Base-by-base conservation (phyloP, 352 stramenopile genomes). In the Pythium periplocum region DNA sequence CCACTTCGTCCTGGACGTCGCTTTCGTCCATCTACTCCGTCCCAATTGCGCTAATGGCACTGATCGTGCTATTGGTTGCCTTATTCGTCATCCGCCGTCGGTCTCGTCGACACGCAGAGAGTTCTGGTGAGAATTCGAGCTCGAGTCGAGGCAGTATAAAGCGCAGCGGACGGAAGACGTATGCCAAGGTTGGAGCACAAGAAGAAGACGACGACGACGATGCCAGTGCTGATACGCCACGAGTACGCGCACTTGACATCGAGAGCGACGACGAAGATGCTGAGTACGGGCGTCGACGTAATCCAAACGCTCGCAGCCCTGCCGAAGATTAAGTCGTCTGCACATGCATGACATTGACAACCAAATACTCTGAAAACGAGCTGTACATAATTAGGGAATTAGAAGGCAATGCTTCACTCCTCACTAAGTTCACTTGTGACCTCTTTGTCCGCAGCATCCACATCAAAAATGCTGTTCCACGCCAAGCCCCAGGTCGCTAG, bases 381-480 rank as follows among this genome's bases (percentile, higher is more conserved):
- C 17, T 26, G 17, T 26, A 26, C 17, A 26, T 26, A 26, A 26
- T 26, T 26, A 26, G 17, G 17, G 17, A 26, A 26, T 26, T 26
- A 26, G 17, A 26, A 26, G 17, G 17, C 17, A 26, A 26, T 26
- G 17, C 17, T 26, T 26, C 17, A 26, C 17, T 26, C 17, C 17
- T 26, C 17, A 26, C 17, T 26, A 26, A 26, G 17, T 26, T 26
- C 17, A 26, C 17, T 26, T 26, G 17, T 26, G 17, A 26, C 38
- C 38, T 66, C 61, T n/a, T 45, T 62, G 32, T 38, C 45, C 17
- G 57, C 44, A 32, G 55, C 65, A 37, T 59, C 66, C 10, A 64
- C 69, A 12, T 86, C 73, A 42, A 90, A 87, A 30, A 90, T 60
- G 6, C 70, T 70, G 44, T 87, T 68, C 76, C 76, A 90, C 9